Evolutionary conservation across 192 early-diverging fungal species (phyloP), one percentile per base, ranked within the genome.

Genomic region (Coemansia sp.): DNA sequence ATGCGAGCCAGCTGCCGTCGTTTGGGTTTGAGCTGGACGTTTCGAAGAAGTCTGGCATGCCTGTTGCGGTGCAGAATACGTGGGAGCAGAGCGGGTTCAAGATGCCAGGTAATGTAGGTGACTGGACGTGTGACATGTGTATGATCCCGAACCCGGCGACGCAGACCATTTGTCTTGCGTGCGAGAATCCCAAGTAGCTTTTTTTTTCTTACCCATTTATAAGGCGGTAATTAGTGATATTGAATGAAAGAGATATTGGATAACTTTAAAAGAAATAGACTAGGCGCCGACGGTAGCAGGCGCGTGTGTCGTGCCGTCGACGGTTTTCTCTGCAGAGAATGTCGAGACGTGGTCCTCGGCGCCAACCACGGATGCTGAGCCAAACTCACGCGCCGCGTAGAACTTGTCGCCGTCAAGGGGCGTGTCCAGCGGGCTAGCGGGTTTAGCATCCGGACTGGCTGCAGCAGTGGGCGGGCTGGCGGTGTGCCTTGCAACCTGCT

Each of bases 121-220:
- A 73, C 18, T 73, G 71, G 71, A 50, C 40, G 1, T 75, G 73
- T 45, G 62, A 56, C 21, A 18, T 46, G 6, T 75, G 72, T 47
- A 66, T 61, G 15, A 14, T 73, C 0, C 43, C 43, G 55, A 73
- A 57, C 51, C 55, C 59, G 9, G 47, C n/a, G 2, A 18, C 23
- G 4, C 61, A 42, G 3, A 24, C 22, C 21, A 49, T 67, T 12
- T 73, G 71, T 42, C 62, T 40, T 7, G 65, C 63, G 3, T 73
- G 71, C 53, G 61, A 73, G 7, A 33, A 61, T 0, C 47, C 57
- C n/a, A 56, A 41, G 40, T 30, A 30, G 27, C 27, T 30, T 30
- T 30, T 30, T n/a, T n/a, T n/a, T n/a, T n/a, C n/a, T n/a, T n/a
- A n/a, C n/a, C n/a, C n/a, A n/a, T n/a, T n/a, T n/a, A n/a, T n/a